phyloP scores from a whole-genome alignment of 2,329 filamentous ascomycete genomes.

The Nigrospora oryzae region DNA sequence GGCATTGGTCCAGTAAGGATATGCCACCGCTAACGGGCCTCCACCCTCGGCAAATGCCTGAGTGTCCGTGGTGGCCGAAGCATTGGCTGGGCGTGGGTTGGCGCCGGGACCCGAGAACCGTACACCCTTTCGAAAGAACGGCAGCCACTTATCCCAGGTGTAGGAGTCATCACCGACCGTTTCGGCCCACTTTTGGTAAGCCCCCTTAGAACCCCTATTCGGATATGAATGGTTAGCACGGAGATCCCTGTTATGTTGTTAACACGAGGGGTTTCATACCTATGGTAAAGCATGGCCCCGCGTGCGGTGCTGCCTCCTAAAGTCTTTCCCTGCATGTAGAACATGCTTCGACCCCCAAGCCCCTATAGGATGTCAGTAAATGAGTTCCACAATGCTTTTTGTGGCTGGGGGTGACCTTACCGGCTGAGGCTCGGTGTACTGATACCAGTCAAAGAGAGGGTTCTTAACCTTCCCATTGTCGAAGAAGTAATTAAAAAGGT shows the following conservation, averaged over 20 bases:
- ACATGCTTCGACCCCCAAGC: too few species aligned
- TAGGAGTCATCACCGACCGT: slow-evolving; percentile 14
- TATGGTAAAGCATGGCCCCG: too few species aligned
- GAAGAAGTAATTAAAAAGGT: too few species aligned
- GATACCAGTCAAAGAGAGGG: slow-evolving; percentile 14
- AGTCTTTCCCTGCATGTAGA: too few species aligned
- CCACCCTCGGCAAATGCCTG: slow-evolving; percentile 18
- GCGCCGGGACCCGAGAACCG: slow-evolving; percentile 10
- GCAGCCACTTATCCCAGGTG: slow-evolving; percentile 7
- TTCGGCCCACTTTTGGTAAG: slow-evolving; percentile 15
- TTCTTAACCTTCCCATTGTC: too few species aligned
- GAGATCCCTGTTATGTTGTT: too few species aligned
- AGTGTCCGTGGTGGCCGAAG: slow-evolving; percentile 15
- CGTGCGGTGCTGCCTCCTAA: too few species aligned
- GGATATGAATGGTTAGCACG: too few species aligned
- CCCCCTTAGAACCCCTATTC: not conserved
- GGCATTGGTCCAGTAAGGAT: slow-evolving; percentile 24
- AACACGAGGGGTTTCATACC: too few species aligned
- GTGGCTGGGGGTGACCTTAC: too few species aligned
- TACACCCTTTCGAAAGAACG: slow-evolving; percentile 14
- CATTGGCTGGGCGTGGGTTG: slow-evolving; percentile 13
- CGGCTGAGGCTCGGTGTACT: slow-evolving; percentile 8
- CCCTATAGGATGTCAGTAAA: too few species aligned
- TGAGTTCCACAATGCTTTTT: too few species aligned
- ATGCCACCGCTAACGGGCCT: slow-evolving; percentile 9